Base-by-base conservation (phyloP, 768 basidiomycete genomes). In the Hypsizygus marmoreus region DNA sequence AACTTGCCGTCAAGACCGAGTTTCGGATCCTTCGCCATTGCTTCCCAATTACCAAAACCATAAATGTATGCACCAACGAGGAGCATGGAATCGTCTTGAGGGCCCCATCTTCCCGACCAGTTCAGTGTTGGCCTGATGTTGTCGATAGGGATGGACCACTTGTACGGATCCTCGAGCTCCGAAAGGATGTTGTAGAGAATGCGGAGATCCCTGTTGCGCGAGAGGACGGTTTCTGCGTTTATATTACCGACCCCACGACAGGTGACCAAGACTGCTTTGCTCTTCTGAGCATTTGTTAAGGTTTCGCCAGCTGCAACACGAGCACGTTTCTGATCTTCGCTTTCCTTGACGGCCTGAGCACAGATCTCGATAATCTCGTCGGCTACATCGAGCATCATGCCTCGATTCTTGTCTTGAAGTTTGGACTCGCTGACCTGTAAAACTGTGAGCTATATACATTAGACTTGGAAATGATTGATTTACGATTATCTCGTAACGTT, bases 1-100 rank as follows among this genome's bases (percentile, higher is more conserved):
- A 99, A 95, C 63, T 97, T 97, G 65, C 88, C 92, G 1, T 83
- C 79, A 11, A 99, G 76, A 2, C 84, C 82, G 10, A 99, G 82
- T 49, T 81, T 81, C 10, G 81, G 65, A 63, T 99, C 97, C 69
- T 94, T 91, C 45, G 83, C 81, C 77, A 98, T 98, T 19, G 80
- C 79, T 61, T 98, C 97, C 97, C 97, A 99, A 60, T 88, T 91
- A 11, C 95, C 95, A 62, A 98, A 95, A 14, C 97, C 97, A 56
- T 98, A 88, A 14, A 87, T 59, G 73, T 79, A 97, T 8, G 97
- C 92, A 26, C 97, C 97, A 36, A 97, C 86, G 28, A 99, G 80
- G 13, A 99, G 76, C 83, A 94, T 91, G 3, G 95, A 85, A 64
- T 99, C 97, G 55, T 98, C 94, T 50, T 84, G 81, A 24, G 87